Conservation (phyloP, 2,329 filamentous ascomycete genomes). For the Diaporthe destruens region DNA sequence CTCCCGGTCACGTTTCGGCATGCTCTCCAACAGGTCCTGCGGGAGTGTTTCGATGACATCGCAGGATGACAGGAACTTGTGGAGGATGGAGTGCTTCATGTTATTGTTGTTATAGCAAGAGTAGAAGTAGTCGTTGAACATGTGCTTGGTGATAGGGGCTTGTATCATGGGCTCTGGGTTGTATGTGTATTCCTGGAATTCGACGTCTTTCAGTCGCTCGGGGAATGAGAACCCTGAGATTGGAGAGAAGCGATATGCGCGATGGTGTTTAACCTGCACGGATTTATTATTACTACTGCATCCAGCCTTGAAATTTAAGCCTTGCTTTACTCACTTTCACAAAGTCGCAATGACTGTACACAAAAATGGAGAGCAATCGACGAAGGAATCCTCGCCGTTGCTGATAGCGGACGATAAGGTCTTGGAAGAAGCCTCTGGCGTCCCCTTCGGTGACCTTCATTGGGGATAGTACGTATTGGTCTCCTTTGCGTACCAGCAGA, state of each 20-base stretch:
- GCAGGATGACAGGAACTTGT: neutral
- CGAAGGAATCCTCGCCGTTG: constrained; percentile 23
- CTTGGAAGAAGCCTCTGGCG: neutral
- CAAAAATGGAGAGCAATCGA: neutral
- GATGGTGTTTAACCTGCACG: constrained; percentile 5
- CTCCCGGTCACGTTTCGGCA: constrained; percentile 23
- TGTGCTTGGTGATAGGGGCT: constrained; percentile 10
- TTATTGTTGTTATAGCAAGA: constrained; percentile 11
- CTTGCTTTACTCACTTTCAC: neutral
- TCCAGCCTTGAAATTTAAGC: neutral
- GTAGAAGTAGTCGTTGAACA: constrained; percentile 26
- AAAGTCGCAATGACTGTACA: constrained; percentile 27
- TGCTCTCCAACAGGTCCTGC: constrained; percentile 8
- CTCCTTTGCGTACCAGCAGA: neutral
- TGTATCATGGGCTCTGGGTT: constrained; percentile 11
- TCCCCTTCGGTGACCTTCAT: neutral
- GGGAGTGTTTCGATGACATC: constrained; percentile 5
- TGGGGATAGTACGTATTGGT: neutral
- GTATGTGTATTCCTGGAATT: constrained; percentile 24
- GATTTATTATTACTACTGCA: neutral
- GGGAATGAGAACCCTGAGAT: constrained; percentile 24
- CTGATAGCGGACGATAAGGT: neutral
- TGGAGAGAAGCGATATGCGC: neutral
- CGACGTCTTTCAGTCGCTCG: neutral
- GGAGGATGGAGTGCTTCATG: neutral